Evolutionary conservation across 306 rosid genomes (phyloP).

Genomic region (Gillenia trifoliata): DNA sequence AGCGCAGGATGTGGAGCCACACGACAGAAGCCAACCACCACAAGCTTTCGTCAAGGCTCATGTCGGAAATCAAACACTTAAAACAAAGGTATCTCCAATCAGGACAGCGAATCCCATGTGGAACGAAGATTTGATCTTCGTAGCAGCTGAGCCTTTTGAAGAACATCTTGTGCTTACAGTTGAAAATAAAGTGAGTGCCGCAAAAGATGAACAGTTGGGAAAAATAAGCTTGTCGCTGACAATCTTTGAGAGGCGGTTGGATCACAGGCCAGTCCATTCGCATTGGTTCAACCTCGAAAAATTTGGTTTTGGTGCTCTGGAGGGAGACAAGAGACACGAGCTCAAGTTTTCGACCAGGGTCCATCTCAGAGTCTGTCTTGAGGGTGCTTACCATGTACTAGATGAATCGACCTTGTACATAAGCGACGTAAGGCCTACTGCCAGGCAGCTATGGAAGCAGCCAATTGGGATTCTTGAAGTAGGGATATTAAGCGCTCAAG

Average conservation of each 20-base stretch:
- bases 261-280: slow-evolving; percentile 57
- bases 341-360: slow-evolving; percentile 54
- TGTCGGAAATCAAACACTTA: slow-evolving; percentile 65
- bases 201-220: slow-evolving; percentile 59
- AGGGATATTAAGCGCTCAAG: slow-evolving; percentile 82
- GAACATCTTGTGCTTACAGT: slow-evolving; percentile 55
- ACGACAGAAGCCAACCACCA: slow-evolving; percentile 51
- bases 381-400: slow-evolving; percentile 81
- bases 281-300: slow-evolving; percentile 68
- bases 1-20: slow-evolving; percentile 71
- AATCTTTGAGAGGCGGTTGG: slow-evolving; percentile 63
- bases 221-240: slow-evolving; percentile 30
- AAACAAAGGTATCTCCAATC: slow-evolving; percentile 55
- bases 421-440: slow-evolving; percentile 76
- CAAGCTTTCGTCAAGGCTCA: slow-evolving; percentile 64
- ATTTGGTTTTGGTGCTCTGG: slow-evolving; percentile 65
- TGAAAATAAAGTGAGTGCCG: slow-evolving; percentile 45
- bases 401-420: slow-evolving; percentile 80
- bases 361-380: slow-evolving; percentile 66
- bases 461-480: slow-evolving; percentile 84
- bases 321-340: slow-evolving; percentile 64
- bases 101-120: slow-evolving; percentile 55
- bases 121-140: slow-evolving; percentile 78
- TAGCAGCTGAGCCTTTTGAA: slow-evolving; percentile 86
- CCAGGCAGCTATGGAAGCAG: slow-evolving; percentile 77